phyloP scores from a whole-genome alignment of 2,329 filamentous ascomycete species.

The Fusarium nanum region DNA sequence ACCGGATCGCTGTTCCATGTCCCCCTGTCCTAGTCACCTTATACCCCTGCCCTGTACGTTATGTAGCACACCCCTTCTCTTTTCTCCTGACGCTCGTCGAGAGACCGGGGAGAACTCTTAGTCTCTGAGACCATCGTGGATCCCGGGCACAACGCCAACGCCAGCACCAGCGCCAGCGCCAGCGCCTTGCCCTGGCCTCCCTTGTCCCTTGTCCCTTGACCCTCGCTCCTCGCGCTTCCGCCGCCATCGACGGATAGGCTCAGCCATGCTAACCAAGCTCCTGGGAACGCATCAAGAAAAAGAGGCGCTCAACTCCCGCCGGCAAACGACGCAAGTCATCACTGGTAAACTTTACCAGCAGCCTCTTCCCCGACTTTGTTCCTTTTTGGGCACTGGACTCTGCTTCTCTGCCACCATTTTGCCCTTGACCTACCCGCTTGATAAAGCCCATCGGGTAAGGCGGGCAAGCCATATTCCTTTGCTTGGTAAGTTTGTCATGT shows the following conservation, averaged over 20 bases:
- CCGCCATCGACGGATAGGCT: conserved; percentile 51
- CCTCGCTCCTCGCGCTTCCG: conserved; percentile 44
- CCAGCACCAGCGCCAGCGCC: not conserved
- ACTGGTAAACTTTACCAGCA: conserved; percentile 33
- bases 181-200: not conserved
- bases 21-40: not conserved
- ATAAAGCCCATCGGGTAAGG: conserved; percentile 39
- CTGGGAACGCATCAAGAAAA: conserved; percentile 46
- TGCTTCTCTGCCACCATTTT: conserved; percentile 22
- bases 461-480: conserved; percentile 34
- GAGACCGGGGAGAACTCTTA: conserved; percentile 32
- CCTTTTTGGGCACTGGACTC: conserved; percentile 19
- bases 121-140: conserved; percentile 39
- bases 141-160: conserved; percentile 20
- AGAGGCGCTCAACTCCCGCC: conserved; percentile 47
- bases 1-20: conserved; percentile 28
- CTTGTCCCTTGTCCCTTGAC: conserved; percentile 19
- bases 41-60: conserved; percentile 20
- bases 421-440: conserved; percentile 21
- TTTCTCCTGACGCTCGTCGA: conserved; percentile 25
- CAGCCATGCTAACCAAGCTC: conserved; percentile 51
- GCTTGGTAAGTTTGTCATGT: conserved; percentile 11
- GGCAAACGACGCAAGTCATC: conserved; percentile 38
- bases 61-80: conserved; percentile 25
- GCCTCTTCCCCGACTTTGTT: conserved; percentile 23